Evolutionary conservation across 1,284 basidiomycete species (phyloP), one percentile per base, ranked within the genome.

Genomic region (Apiotrichum veenhuisii): DNA sequence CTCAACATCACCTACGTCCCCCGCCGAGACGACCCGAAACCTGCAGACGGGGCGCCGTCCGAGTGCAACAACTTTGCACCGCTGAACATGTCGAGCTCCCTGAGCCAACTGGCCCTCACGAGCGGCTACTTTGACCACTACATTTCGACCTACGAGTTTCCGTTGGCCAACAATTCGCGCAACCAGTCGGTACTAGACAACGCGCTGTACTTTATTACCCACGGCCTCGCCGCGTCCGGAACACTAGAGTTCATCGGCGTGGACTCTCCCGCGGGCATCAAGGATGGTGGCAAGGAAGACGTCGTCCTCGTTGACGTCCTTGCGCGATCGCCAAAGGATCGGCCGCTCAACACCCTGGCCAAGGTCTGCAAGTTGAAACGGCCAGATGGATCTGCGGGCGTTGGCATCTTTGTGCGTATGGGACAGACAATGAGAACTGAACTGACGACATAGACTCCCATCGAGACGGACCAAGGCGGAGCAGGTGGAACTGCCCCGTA

Each of bases 391-490:
- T 63, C 66, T 23, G 26, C 66, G 0, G 75, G 76, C 9, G 61
- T 77, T 7, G 76, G 74, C 11, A 64, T 77, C 26, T 77, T 70
- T 57, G 74, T 75, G 56, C 65, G 74, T 55, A 8, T 7, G 14
- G 15, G 18, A 5, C 15, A 5, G 3, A 26, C 38, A 3, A 17
- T 8, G 42, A 33, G n/a, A 30, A 10, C 17, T 38, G 42, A 55
- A 48, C 56, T 33, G 7, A 30, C 37, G 18, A 26, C 26, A 68
- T 3, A 41, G 69, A 72, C 70, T 1, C 71, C 73, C 0, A 59
- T 50, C 18, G 59, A 69, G 46, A 71, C 71, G 11, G 70, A 73
- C 53, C 65, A 68, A 22, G 72, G 70, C n/a, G 50, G 48, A 7
- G 23, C 38, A 5, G 37, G 30, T 2, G 38, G 44, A 23, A 43